Evolutionary conservation across 306 rosid genomes (phyloP), one percentile per base, ranked within the genome.

Genomic region (Argentina anserina): DNA sequence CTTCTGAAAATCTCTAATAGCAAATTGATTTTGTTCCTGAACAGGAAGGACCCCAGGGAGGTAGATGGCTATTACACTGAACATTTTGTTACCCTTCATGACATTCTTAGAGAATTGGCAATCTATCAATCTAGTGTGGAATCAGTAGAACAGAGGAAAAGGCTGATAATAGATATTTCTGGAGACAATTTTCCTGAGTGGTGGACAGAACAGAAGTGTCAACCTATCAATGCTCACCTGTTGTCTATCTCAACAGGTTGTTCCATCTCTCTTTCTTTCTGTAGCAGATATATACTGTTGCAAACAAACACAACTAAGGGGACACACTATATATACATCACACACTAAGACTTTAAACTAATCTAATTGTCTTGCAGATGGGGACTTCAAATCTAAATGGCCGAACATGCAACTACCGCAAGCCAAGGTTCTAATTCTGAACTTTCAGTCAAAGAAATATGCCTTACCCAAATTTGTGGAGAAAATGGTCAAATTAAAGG

Each of bases 41-140:
- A 26, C 84, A 88, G 90, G 76, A 84, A 75, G 53, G 81, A 75
- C 49, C 31, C 77, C 40, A 70, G 61, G 47, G 85, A n/a, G 40
- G 12, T 39, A 33, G 69, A 73, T 58, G 85, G 80, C 68, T 89
- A 79, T 70, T 85, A 71, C 55, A 80, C 55, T 46, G 76, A 84
- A 63, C 79, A 85, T 73, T 87, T 76, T 59, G 82, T 85, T 29
- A 77, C 79, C 0, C 89, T 74, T 37, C 81, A 84, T 69, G 86
- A 84, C 75, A 83, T 85, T 75, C 89, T 88, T 63, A 77, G 87
- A 12, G 89, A 91, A 33, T 72, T 91, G 76, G 87, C 89, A 20
- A 79, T 88, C 10, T 77, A 63, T 45, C 71, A 78, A 25, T 71
- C 75, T 13, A 81, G 43, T 60, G 65, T 75, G 4, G 85, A 80